Evolutionary conservation across 768 basidiomycete genomes (phyloP), one percentile per base, ranked within the genome.

Genomic region (Termitomyces sp.): DNA sequence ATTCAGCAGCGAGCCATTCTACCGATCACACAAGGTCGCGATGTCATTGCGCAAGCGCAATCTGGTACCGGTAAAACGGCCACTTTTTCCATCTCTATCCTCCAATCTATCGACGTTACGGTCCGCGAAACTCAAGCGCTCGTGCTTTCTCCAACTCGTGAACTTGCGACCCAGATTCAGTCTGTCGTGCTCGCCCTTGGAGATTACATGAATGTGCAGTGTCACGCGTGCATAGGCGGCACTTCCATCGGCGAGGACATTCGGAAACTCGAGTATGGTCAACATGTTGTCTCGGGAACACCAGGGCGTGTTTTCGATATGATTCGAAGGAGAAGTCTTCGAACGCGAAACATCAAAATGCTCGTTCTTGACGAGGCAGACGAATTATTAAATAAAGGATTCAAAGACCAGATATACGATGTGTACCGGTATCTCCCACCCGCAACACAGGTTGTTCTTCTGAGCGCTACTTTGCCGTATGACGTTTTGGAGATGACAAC

Each of bases 1-100:
- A 98, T 99, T 66, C 96, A 99, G 76, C 93, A 97, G 74, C 88
- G 95, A 61, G 96, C 96, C 47, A 98, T 99, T 71, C 77, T 96
- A 56, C 96, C 96, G 50, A 96, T 99, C 68, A 91, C 85, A 47
- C 89, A 92, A 76, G 92, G 92, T 28, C 87, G 95, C 61, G 96
- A 98, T 80, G 96, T 98, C 58, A 98, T 99, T 70, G 96, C 96
- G 35, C 96, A 98, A 77, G 96, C 96, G 42, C 96, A 98, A 76
- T 97, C 95, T 34, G 96, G 96, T 69, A 98, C 96, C 37, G 96
- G 96, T 81, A 99, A 98, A 91, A 99, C 96, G 10, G 96, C 96
- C 6, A 97, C 96, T 19, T 98, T 98, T 76, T 95, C 94, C 62
- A 97, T 99, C 69, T 90, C 95, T 62, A 93, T 97, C 70, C 85